Evolutionary conservation across 2,329 filamentous ascomycete genomes (phyloP).

Genomic region (Dissoconium aciculare): DNA sequence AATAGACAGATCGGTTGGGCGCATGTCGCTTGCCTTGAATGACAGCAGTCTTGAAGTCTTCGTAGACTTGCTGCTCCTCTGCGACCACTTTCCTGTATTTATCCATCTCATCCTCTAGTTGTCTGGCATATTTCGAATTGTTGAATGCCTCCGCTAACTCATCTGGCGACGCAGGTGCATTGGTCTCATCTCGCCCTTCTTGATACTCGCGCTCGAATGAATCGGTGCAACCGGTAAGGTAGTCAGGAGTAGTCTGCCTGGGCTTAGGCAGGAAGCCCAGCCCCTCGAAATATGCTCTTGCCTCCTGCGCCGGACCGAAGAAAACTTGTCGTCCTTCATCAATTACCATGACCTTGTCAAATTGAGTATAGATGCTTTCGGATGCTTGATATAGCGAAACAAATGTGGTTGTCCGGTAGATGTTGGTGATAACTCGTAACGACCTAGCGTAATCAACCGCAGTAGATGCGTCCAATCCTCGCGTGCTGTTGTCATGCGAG

Average conservation of each 20-base stretch:
- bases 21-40: slow-evolving; percentile 65
- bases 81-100: slow-evolving; percentile 51
- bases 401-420: slow-evolving; percentile 71
- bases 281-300: slow-evolving; percentile 58
- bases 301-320: slow-evolving; percentile 54
- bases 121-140: slow-evolving; percentile 43
- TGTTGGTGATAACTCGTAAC: slow-evolving; percentile 52
- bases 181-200: slow-evolving; percentile 46
- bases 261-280: slow-evolving; percentile 62
- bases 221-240: slow-evolving; percentile 68
- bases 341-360: slow-evolving; percentile 75
- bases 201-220: slow-evolving; percentile 70
- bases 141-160: slow-evolving; percentile 56
- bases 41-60: slow-evolving; percentile 64
- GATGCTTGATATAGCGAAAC: slow-evolving; percentile 77
- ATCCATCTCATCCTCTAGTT: slow-evolving; percentile 50
- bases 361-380: slow-evolving; percentile 62
- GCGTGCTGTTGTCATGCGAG: slow-evolving; percentile 34
- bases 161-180: slow-evolving; percentile 55
- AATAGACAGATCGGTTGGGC: slow-evolving; percentile 60
- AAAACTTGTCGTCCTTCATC: slow-evolving; percentile 62
- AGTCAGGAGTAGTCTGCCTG: slow-evolving; percentile 67
- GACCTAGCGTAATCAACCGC: slow-evolving; percentile 36
- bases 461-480: slow-evolving; percentile 35
- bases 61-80: slow-evolving; percentile 50